Conservation (phyloP, 2,329 filamentous ascomycete genomes). For the Colletotrichum tabaci region DNA sequence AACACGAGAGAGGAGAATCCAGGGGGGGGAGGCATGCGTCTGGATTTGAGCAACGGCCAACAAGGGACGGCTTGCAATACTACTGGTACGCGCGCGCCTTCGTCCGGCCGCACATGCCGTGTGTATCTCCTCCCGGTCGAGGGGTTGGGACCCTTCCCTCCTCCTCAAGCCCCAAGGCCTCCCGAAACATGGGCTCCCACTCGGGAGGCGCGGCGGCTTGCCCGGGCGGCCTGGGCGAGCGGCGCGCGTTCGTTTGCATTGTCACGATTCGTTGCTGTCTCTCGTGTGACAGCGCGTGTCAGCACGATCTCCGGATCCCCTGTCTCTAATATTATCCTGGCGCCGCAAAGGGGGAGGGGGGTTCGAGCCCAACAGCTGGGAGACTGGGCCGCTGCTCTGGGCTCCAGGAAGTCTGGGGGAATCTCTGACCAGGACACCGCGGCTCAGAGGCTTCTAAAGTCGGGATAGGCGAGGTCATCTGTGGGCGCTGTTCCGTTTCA, state of each 20-base stretch:
- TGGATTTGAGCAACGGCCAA: background rate
- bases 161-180: background rate
- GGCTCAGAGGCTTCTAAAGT: conserved; percentile 15
- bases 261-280: background rate
- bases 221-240: background rate
- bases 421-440: background rate
- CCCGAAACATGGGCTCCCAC: background rate
- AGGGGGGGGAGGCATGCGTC: no score
- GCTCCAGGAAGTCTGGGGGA: background rate
- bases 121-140: background rate
- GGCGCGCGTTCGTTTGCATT: background rate
- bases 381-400: background rate
- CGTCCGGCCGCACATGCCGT: background rate
- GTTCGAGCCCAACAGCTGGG: no score
- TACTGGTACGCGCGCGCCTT: background rate
- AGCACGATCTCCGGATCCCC: no score
- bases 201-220: background rate
- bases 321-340: background rate
- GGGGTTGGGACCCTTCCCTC: no score
- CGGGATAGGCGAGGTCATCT: conserved; percentile 13
- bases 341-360: no score
- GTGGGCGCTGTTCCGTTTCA: conserved; percentile 14
- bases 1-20: background rate
- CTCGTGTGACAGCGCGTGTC: background rate
- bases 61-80: background rate